Base-by-base conservation (phyloP, 768 basidiomycete species). In the Boletus patriciae region DNA sequence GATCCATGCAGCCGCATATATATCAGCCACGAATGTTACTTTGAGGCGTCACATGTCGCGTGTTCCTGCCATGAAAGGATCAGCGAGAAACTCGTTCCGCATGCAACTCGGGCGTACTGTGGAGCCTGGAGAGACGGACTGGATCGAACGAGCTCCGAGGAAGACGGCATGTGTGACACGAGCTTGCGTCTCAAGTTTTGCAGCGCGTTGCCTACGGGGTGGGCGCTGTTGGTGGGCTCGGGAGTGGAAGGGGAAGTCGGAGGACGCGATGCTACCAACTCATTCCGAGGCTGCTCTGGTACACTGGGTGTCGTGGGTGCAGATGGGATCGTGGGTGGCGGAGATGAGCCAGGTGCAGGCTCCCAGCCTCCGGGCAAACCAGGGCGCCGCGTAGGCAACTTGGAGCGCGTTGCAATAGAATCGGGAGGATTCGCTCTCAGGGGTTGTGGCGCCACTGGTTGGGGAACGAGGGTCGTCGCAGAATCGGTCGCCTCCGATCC, bases 11-110 rank as follows among this genome's bases (percentile, higher is more conserved):
- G 23, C n/a, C 8, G 5, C 31, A 44, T 25, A 18, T 3, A 19
- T 10, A 44, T 34, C 13, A 57, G 75, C 27, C 53, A 81, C 80
- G 67, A 45, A 82, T 82, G 53, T 74, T 72, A 53, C 68, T 71
- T 10, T 74, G 70, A 19, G 80, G 80, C 1, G 79, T 80, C 33
- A 77, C 71, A 15, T 60, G 61, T 47, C 61, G 69, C 15, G 59
- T 59, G 13, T 47, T 56, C 51, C 72, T 70, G 23, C 9, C 18
- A 43, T 18, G 8, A 33, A 37, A 36, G 23, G 10, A 19, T 61
- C 33, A 55, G 23, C 10, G 10, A 2, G 23, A 23, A 18, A 33
- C 33, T 5, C 27, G n/a, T 53, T 23, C 1, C 11, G 38, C 29
- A 38, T 2, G 16, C 15, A 12, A 25, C 40, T 42, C 13, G 8